Evolutionary conservation across 768 basidiomycete genomes (phyloP), one percentile per base, ranked within the genome.

Genomic region (Auriscalpium microsporum): DNA sequence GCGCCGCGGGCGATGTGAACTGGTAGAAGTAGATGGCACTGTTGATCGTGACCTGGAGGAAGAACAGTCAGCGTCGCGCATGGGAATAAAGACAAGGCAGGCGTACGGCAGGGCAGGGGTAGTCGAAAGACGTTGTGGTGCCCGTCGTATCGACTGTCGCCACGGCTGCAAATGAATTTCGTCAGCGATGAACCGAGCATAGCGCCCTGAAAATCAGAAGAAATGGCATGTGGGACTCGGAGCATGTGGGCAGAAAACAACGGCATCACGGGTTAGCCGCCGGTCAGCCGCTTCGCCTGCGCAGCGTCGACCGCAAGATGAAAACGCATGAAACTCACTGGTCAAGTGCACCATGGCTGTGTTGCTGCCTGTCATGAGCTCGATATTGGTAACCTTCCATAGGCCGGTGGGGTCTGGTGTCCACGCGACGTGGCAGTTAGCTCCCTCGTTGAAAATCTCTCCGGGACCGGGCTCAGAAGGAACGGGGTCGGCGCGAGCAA

Each of bases 301-400:
- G n/a, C n/a, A n/a, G n/a, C 10, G 38, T 17, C 46, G 21, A 33
- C 46, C 6, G 14, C 11, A 2, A 36, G 16, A 52, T 28, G 7
- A 28, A 28, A 28, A 7, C 28, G 28, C 28, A 28, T 28, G 35
- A 16, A 10, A 73, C 83, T 56, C 59, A 89, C 87, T 81, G 11
- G 82, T 80, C 55, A 91, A 59, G 61, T 75, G 78, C 42, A 81
- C 64, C 88, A 91, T 91, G 40, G 75, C 58, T 50, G 76, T 69
- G 71, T 93, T 91, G 64, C 76, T 65, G 5, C 90, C 90, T 1
- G 86, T 83, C 88, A 89, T 91, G 67, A 92, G 78, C 66, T 89
- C 73, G 55, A 93, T 87, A 58, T 75, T 70, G 82, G 86, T 89
- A 57, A 72, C 67, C 65, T 78, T 82, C 90, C 90, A 93, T 14